Percentiles rank a stretch among this genome's conserved stretches.
phyloP scores from a whole-genome alignment of 768 basidiomycete genomes.

The Trametes cubensis region DNA sequence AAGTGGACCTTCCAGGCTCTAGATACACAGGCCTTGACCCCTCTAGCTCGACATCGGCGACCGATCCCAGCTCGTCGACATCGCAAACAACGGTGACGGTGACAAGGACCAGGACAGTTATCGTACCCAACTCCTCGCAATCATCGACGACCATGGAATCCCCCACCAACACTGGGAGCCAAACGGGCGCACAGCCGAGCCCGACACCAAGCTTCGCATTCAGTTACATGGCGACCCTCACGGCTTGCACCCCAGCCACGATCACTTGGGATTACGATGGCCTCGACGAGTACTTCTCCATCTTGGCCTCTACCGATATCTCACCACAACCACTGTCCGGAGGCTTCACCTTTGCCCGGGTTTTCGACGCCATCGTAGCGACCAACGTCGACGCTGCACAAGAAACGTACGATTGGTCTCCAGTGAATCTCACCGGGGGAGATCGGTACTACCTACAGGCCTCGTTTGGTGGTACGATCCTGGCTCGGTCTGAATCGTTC shows the following conservation, averaged over 20 bases:
- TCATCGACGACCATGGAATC: not conserved
- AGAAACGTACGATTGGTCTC: constrained; percentile 43
- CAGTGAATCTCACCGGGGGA: constrained; percentile 51
- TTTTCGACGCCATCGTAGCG: constrained; percentile 33
- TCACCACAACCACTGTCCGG: constrained; percentile 11
- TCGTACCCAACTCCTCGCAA: constrained; percentile 2
- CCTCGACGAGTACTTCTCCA: constrained; percentile 16
- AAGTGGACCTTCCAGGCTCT: constrained; percentile 16
- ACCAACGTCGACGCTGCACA: constrained; percentile 33
- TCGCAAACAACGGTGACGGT: constrained; percentile 5
- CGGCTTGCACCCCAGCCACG: constrained; percentile 37
- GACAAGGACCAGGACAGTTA: constrained; percentile 6
- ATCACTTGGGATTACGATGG: constrained; percentile 34
- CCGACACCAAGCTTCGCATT: constrained; percentile 26
- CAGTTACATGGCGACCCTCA: constrained; percentile 34
- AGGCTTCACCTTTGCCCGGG: constrained; percentile 5
- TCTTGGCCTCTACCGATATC: constrained; percentile 19
- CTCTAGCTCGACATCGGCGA: constrained; percentile 2
- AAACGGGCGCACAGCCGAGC: not conserved
- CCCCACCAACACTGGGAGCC: not conserved
- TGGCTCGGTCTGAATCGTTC: constrained; percentile 36
- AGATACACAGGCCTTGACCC: constrained; percentile 9
- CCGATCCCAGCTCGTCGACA: not conserved
- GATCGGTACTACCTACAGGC: constrained; percentile 45
- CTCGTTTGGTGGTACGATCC: constrained; percentile 4